Conservation (phyloP, 139 green algal genomes). For the Pseudopediastrum boryanum region DNA sequence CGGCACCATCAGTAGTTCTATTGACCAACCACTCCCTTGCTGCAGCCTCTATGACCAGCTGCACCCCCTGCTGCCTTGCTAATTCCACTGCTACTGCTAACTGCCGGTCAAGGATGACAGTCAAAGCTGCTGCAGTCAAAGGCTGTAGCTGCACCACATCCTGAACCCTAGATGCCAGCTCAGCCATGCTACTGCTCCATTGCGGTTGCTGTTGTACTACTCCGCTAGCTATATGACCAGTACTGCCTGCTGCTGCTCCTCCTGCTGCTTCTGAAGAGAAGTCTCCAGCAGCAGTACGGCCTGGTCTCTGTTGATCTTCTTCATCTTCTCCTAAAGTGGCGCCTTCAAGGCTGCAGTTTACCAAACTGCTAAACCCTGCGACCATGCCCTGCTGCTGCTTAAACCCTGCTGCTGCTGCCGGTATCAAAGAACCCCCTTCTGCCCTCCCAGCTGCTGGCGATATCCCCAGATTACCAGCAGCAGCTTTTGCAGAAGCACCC, state of each 20-base stretch:
- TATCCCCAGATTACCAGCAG: not conserved
- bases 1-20: too few species aligned
- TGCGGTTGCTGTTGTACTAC: too few species aligned
- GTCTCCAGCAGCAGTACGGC: too few species aligned
- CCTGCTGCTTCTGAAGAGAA: not conserved
- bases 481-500: not conserved
- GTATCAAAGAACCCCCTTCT: not conserved
- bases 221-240: not conserved
- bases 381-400: too few species aligned
- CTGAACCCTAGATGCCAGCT: conserved; percentile 46
- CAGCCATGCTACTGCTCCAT: too few species aligned
- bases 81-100: conserved; percentile 14
- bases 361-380: too few species aligned
- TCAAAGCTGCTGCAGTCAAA: conserved; percentile 13
- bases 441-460: not conserved
- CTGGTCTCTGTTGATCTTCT: not conserved
- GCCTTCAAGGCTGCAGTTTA: not conserved
- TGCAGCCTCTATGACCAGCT: not conserved
- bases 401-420: not conserved
- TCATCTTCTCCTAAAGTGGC: not conserved
- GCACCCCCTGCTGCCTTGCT: conserved; percentile 7
- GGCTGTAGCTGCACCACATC: conserved; percentile 33
- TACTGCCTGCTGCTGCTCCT: not conserved
- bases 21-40: conserved; percentile 16
- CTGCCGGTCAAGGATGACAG: conserved; percentile 30